Evolutionary conservation across 306 rosid genomes (phyloP).

Genomic region (Rosa multiflora): DNA sequence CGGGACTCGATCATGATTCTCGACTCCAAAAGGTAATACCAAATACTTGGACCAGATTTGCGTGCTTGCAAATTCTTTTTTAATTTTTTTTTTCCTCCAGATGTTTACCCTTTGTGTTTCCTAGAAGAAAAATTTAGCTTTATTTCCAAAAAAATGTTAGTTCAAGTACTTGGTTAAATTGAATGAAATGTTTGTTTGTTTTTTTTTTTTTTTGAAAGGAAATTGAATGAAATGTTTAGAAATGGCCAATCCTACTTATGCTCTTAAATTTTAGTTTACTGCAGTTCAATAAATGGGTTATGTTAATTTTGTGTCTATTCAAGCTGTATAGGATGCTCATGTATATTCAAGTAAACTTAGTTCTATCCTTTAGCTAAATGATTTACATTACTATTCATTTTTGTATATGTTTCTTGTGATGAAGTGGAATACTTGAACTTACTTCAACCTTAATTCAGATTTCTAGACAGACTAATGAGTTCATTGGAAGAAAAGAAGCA

Average conservation of each 20-base stretch:
- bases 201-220: too few species aligned
- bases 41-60: background rate
- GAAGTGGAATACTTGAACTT: background rate
- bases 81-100: background rate
- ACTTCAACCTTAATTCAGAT: constrained; percentile 51
- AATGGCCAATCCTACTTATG: background rate
- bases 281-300: background rate
- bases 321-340: background rate
- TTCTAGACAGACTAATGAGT: constrained; percentile 75
- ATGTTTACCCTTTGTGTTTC: background rate
- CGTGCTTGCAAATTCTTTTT: background rate
- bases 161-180: background rate
- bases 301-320: background rate
- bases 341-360: constrained; percentile 5
- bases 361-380: background rate
- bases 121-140: background rate
- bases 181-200: background rate
- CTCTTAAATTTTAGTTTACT: background rate
- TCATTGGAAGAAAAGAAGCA: constrained; percentile 88
- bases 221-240: background rate
- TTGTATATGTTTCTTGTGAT: background rate
- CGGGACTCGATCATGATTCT: constrained; percentile 90
- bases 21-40: constrained; percentile 75
- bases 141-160: background rate
- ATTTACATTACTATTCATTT: constrained; percentile 12